Evolutionary conservation across 257 asterid genomes (phyloP).

Genomic region (Agastache rugosa): DNA sequence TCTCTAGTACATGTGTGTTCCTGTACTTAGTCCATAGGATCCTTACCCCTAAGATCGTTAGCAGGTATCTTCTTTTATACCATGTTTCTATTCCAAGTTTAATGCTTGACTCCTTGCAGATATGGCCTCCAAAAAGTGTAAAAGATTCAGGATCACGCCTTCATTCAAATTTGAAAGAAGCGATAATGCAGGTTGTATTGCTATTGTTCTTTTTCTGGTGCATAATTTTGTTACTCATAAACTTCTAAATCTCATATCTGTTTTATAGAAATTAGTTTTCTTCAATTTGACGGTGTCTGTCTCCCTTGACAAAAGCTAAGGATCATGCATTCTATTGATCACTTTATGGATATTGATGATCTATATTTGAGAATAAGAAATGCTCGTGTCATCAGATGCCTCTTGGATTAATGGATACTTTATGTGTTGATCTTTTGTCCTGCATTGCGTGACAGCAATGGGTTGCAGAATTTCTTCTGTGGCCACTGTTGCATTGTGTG

Average conservation of each 20-base stretch:
- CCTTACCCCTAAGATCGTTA: constrained; percentile 1
- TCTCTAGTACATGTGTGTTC: constrained; percentile 21
- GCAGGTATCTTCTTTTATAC: not conserved
- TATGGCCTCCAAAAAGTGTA: constrained; percentile 97
- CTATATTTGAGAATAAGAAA: constrained; percentile 7
- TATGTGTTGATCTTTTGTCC: constrained; percentile 9
- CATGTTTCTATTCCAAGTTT: not conserved
- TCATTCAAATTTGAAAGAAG: constrained; percentile 87
- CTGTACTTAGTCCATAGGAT: constrained; percentile 15
- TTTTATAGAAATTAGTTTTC: not conserved
- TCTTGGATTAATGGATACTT: constrained; percentile 24
- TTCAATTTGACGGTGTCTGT: not conserved
- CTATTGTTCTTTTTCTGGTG: not conserved
- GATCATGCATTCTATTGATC: not conserved
- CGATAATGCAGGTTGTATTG: constrained; percentile 72
- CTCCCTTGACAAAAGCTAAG: constrained; percentile 25
- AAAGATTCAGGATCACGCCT: constrained; percentile 89
- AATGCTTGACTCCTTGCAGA: constrained; percentile 54
- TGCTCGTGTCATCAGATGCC: constrained; percentile 1
- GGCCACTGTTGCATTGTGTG: not conserved
- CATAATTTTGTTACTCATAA: not conserved
- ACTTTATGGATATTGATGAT: constrained; percentile 13
- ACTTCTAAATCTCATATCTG: constrained; percentile 9
- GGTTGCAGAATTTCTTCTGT: not conserved
- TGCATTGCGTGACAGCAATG: not conserved